Evolutionary conservation across 164 flowering plant genomes (phyloP), one percentile per base, ranked within the genome.

Genomic region (Chimonanthus praecox): DNA sequence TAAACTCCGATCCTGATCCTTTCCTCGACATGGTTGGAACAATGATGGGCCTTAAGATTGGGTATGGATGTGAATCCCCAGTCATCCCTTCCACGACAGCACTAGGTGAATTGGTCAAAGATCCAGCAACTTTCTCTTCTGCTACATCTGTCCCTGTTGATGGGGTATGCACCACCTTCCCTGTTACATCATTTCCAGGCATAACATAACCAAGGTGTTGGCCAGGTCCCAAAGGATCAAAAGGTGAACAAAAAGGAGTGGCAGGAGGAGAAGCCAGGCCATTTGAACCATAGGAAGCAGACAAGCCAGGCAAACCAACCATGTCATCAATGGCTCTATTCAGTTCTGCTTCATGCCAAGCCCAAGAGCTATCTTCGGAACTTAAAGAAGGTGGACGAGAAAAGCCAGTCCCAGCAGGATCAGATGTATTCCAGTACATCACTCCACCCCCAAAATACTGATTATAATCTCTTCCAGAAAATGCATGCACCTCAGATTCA

Each of bases 341-440:
- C 83, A 94, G 83, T 70, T 94, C 99, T 54, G 97, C 95, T 86
- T 94, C 99, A 79, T 83, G 91, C 95, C 94, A 90, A 72, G 97
- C 93, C 99, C 97, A 94, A 45, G 91, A 90, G 82, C 97, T 91
- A 79, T 94, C 99, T 81, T 94, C 99, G 70, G 98, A 94, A 78
- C 98, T 92, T 79, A 90, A 89, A 67, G 98, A 94, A 58, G 99
- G 98, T 73, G 99, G 92, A 9, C 98, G 91, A 68, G 99, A 94
- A 77, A 91, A 91, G 65, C 90, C 86, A 6, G 88, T 69, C 68
- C 87, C 88, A 10, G 84, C 87, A 81, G 78, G 88, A 81, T 94
- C 99, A 80, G 94, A 87, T 77, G 93, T 85, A 81, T 91, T 83
- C 99, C 99, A 94, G 80, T 92, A 94, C 99, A 94, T 94, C 60